Percentiles rank a stretch among this genome's conserved stretches.
These are phyloP conservation scores for Amniculicola lignicola DNA, from an alignment of 495 filamentous ascomycete genomes.

Conservation along the genomic window DNA sequence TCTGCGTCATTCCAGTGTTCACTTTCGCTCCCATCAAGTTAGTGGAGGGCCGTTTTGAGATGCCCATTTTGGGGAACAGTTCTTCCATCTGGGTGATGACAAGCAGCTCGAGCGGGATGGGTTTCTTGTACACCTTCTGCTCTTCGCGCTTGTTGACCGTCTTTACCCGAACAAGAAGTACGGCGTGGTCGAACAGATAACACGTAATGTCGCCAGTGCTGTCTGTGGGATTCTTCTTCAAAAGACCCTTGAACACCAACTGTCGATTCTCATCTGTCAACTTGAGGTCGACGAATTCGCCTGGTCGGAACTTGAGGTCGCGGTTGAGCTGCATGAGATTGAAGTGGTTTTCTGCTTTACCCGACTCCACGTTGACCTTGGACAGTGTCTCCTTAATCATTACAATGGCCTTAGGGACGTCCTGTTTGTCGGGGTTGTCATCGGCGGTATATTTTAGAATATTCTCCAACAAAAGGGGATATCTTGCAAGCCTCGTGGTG, in stretches of 20 bases:
- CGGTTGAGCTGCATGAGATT: constrained; percentile 88
- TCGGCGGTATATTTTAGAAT: constrained; percentile 84
- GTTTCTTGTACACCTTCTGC: constrained; percentile 88
- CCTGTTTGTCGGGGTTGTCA: constrained; percentile 81
- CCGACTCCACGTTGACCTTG: constrained; percentile 89
- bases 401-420: constrained; percentile 81
- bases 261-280: constrained; percentile 91
- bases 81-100: constrained; percentile 97
- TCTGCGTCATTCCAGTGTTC: constrained; percentile 28
- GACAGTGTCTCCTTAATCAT: constrained; percentile 83
- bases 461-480: constrained; percentile 90
- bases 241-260: constrained; percentile 82
- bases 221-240: constrained; percentile 89
- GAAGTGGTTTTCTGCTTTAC: constrained; percentile 96
- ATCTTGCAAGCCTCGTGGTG: constrained; percentile 91
- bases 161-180: constrained; percentile 83
- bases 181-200: constrained; percentile 93
- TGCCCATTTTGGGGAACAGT: constrained; percentile 74
- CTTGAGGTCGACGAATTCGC: constrained; percentile 89
- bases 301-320: constrained; percentile 80
- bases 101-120: constrained; percentile 90
- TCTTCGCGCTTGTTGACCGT: constrained; percentile 89
- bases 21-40: constrained; percentile 69
- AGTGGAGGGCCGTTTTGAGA: constrained; percentile 82
- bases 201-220: constrained; percentile 79